These are phyloP conservation scores for Paramecium pentaurelia DNA, from an alignment of 73 alveolate species.

Conservation along the genomic window DNA sequence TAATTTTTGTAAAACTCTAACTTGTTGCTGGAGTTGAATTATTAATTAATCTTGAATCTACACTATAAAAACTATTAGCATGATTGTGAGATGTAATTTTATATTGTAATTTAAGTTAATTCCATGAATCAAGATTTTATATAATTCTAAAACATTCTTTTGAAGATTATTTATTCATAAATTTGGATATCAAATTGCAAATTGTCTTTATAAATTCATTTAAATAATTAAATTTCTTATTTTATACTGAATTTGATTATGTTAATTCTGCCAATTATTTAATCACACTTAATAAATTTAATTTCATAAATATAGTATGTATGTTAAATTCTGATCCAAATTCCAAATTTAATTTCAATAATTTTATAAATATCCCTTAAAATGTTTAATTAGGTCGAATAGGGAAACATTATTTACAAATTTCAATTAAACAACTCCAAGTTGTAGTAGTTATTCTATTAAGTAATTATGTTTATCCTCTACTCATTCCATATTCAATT, in stretches of 20 bases:
- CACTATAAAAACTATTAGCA: slow-evolving; percentile 40
- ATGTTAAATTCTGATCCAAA: slow-evolving; percentile 25
- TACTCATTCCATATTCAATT: background rate
- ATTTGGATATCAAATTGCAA: background rate
- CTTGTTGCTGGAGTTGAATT: slow-evolving; percentile 37
- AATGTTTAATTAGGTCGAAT: background rate
- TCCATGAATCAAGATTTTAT: background rate
- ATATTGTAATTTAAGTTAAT: background rate
- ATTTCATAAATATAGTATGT: background rate
- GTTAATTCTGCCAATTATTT: background rate
- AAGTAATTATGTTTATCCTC: background rate
- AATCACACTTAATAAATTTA: background rate
- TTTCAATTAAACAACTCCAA: slow-evolving; percentile 42
- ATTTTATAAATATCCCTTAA: background rate
- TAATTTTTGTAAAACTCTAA: background rate
- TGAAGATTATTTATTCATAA: background rate
- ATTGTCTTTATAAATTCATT: background rate
- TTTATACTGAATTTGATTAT: background rate
- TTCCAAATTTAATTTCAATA: background rate
- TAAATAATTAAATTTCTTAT: background rate
- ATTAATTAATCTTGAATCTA: background rate
- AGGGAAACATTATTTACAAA: background rate
- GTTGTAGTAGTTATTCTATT: background rate
- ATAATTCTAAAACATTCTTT: background rate
- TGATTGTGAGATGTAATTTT: background rate